These are phyloP conservation scores for Kodamaea kaohsiungensis DNA, from an alignment of 805 yeast genomes.

Conservation along the genomic window DNA sequence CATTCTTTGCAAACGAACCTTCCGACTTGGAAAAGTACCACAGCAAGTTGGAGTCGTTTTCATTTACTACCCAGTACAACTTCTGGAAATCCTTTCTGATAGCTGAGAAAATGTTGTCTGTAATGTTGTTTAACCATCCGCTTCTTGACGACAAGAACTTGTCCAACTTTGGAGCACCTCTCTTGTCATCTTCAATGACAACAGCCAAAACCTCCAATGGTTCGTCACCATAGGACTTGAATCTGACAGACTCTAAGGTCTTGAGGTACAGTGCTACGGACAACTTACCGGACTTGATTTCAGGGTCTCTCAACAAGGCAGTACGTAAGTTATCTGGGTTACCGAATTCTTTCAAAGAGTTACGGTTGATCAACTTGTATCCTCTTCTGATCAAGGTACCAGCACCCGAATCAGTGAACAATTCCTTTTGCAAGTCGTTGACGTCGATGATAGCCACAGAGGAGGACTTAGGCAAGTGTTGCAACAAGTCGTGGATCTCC, in stretches of 20 bases:
- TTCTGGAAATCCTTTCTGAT: conserved; percentile 70
- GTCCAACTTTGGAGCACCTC: conserved; percentile 67
- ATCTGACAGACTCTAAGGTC: conserved; percentile 58
- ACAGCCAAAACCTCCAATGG: conserved; percentile 93
- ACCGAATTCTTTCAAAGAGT: conserved; percentile 65
- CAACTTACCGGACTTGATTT: conserved; percentile 64
- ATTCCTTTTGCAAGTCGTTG: conserved; percentile 91
- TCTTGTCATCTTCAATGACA: conserved; percentile 54
- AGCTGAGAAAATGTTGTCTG: conserved; percentile 89
- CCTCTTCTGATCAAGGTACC: conserved; percentile 99
- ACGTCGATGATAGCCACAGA: conserved; percentile 98
- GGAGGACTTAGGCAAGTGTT: conserved; percentile 93
- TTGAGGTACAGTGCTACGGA: conserved; percentile 83
- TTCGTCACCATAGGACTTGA: conserved; percentile 90
- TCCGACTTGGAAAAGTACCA: conserved; percentile 94
- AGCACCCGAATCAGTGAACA: conserved; percentile 98
- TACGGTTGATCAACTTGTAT: conserved; percentile 75
- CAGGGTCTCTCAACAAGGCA: conserved; percentile 76
- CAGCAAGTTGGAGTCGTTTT: conserved; percentile 84
- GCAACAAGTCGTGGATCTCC: conserved; percentile 92
- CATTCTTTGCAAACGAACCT: conserved; percentile 89
- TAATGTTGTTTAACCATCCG: conserved; percentile 97
- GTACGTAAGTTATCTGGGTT: conserved; percentile 76
- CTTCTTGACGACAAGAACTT: conserved; percentile 83
- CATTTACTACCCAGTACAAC: conserved; percentile 87